phyloP scores from a whole-genome alignment of 345 rosid genomes.

The Gossypium sturtianum region DNA sequence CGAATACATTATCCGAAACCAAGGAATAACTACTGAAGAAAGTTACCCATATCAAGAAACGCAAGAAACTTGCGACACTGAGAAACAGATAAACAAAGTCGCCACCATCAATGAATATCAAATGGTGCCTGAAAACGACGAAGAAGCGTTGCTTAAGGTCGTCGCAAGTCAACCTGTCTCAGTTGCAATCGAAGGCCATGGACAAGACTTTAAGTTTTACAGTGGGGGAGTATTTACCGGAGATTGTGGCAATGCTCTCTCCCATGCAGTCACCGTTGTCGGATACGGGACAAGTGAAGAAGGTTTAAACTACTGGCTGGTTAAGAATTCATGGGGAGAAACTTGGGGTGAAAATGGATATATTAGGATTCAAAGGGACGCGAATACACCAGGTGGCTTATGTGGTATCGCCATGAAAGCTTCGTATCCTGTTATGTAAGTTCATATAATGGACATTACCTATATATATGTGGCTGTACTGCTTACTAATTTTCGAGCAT shows the following conservation, averaged over 20 bases:
- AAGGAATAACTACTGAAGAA: constrained; percentile 42
- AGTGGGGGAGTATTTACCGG: not conserved
- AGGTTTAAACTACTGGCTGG: not conserved
- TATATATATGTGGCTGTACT: too few species aligned
- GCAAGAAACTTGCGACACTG: not conserved
- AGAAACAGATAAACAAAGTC: constrained; percentile 8
- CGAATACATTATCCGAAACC: constrained; percentile 22
- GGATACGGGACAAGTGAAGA: not conserved
- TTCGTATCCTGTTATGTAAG: not conserved
- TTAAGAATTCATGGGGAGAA: not conserved
- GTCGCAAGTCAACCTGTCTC: not conserved
- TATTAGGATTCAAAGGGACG: not conserved
- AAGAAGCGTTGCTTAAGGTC: constrained; percentile 6
- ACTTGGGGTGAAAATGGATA: not conserved
- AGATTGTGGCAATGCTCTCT: not conserved
- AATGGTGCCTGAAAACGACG: not conserved
- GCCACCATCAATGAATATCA: constrained; percentile 18
- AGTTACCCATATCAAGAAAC: constrained; percentile 39
- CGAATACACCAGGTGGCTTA: not conserved
- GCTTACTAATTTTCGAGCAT: too few species aligned
- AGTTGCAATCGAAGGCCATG: not conserved
- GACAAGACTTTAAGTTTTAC: not conserved
- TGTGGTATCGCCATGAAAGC: not conserved
- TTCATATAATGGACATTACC: not conserved
- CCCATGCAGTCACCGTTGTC: not conserved